Evolutionary conservation across 2,329 filamentous ascomycete genomes (phyloP).

Genomic region (Sporothrix variecibatus): DNA sequence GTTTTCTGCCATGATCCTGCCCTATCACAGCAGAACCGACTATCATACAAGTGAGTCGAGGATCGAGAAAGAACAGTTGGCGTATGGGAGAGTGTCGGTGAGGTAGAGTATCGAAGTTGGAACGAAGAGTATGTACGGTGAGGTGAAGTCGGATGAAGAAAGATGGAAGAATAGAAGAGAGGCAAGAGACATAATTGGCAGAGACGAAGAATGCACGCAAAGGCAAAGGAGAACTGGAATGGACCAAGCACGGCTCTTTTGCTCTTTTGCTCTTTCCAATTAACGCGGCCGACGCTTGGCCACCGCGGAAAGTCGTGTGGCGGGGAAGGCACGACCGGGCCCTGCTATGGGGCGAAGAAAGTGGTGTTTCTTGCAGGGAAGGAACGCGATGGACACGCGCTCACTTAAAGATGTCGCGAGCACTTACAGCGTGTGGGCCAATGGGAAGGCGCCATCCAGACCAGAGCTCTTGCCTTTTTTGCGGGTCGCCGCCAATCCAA

Average conservation of each 20-base stretch:
- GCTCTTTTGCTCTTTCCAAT: constrained; percentile 11
- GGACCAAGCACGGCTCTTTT: constrained; percentile 2
- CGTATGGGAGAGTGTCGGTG: neutral
- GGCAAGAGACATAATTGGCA: neutral
- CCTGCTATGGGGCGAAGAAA: constrained; percentile 21
- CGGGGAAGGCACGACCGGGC: constrained; percentile 30
- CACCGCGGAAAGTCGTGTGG: constrained; percentile 29
- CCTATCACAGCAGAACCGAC: neutral
- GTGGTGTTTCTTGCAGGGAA: constrained; percentile 6
- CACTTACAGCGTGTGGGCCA: constrained; percentile 18
- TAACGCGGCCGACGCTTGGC: constrained; percentile 25
- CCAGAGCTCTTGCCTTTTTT: constrained; percentile 14
- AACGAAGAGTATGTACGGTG: neutral
- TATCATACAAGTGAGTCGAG: neutral
- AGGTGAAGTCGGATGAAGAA: neutral
- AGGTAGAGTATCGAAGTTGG: neutral
- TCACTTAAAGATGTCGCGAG: constrained; percentile 25
- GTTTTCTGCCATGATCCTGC: constrained; percentile 32
- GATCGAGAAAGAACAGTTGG: neutral
- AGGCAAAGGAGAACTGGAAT: neutral
- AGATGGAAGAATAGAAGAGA: neutral
- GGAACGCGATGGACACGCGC: constrained; percentile 30
- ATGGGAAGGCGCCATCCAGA: constrained; percentile 20
- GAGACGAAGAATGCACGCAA: constrained; percentile 4
- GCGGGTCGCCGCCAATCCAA: neutral